A percentile compares a stretch with the other conserved stretches of the same genome.
Evolutionary conservation across 1,284 basidiomycete species (phyloP).

Genomic region (Coriolopsis trogii): DNA sequence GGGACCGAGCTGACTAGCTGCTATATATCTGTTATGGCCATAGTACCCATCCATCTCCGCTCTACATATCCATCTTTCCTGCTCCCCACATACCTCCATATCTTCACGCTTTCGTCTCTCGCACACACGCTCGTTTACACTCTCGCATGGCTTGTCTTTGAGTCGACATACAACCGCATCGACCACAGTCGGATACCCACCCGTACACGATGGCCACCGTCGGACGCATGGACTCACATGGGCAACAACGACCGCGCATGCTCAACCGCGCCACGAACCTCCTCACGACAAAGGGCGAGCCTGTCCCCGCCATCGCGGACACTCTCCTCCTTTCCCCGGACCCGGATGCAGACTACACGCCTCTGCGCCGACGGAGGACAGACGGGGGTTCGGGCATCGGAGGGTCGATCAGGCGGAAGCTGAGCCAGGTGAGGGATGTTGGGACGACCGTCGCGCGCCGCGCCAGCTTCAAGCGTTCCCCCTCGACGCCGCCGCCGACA

Average conservation of each 20-base stretch:
- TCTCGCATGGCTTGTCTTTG: too few relatives aligned
- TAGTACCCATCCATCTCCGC: too few relatives aligned
- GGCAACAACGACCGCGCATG: conserved; percentile 10
- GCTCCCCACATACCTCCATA: too few relatives aligned
- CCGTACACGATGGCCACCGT: too few relatives aligned
- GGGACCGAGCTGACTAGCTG: too few relatives aligned
- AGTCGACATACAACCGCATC: too few relatives aligned
- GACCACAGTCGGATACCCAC: too few relatives aligned
- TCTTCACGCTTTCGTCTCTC: too few relatives aligned
- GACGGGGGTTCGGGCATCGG: conserved; percentile 25
- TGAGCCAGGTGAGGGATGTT: conserved; percentile 31
- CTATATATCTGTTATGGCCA: too few relatives aligned
- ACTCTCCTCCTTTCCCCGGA: conserved; percentile 19
- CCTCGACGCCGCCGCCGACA: conserved; percentile 8
- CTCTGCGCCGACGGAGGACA: conserved; percentile 15
- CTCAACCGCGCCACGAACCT: conserved; percentile 28
- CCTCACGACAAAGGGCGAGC: conserved; percentile 31
- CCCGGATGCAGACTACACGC: conserved; percentile 5
- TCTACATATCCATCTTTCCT: too few relatives aligned
- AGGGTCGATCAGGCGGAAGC: conserved; percentile 31
- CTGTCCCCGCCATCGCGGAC: conserved; percentile 27
- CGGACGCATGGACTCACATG: too few relatives aligned
- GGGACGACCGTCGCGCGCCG: conserved; percentile 27
- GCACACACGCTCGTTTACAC: too few relatives aligned
- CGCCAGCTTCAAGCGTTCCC: conserved; percentile 26